These are phyloP conservation scores for Haematococcus lacustris DNA, from an alignment of 139 green algal genomes.

Conservation along the genomic window DNA sequence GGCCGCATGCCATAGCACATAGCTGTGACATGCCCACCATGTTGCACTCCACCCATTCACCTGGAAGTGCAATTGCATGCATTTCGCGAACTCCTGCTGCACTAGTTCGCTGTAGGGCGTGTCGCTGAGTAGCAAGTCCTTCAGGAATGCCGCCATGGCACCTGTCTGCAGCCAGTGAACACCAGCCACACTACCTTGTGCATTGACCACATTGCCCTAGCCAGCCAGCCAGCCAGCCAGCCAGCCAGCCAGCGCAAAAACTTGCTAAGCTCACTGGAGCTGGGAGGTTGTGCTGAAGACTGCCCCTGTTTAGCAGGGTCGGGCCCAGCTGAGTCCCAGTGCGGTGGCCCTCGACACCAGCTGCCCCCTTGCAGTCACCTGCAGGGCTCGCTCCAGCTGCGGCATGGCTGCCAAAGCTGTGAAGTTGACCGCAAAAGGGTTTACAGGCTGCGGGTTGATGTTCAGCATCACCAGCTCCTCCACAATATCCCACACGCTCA, in stretches of 20 bases:
- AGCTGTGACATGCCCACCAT: too few relatives aligned
- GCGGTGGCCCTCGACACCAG: neutral
- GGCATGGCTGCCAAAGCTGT: conserved; percentile 45
- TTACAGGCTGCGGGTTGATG: conserved; percentile 33
- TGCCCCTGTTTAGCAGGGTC: too few relatives aligned
- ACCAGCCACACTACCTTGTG: too few relatives aligned
- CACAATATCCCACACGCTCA: conserved; percentile 54
- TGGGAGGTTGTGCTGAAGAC: too few relatives aligned
- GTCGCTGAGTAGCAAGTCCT: conserved; percentile 39
- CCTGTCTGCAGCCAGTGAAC: conserved; percentile 46
- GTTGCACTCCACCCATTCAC: neutral
- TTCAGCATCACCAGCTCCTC: conserved; percentile 53
- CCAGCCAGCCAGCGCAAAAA: too few relatives aligned
- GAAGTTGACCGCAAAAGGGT: conserved; percentile 55
- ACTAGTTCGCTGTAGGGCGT: conserved; percentile 24
- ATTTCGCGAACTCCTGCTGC: conserved; percentile 42
- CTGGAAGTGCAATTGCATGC: conserved; percentile 44
- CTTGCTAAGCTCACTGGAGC: too few relatives aligned
- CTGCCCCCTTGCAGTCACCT: too few relatives aligned
- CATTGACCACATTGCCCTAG: too few relatives aligned
- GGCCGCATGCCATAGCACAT: too few relatives aligned
- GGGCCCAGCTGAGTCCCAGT: neutral
- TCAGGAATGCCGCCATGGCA: conserved; percentile 40
- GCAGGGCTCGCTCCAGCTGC: conserved; percentile 43
- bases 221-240: too few relatives aligned